These are phyloP conservation scores for Dipodascopsis tothii DNA, from an alignment of 805 yeast genomes.

Conservation along the genomic window DNA sequence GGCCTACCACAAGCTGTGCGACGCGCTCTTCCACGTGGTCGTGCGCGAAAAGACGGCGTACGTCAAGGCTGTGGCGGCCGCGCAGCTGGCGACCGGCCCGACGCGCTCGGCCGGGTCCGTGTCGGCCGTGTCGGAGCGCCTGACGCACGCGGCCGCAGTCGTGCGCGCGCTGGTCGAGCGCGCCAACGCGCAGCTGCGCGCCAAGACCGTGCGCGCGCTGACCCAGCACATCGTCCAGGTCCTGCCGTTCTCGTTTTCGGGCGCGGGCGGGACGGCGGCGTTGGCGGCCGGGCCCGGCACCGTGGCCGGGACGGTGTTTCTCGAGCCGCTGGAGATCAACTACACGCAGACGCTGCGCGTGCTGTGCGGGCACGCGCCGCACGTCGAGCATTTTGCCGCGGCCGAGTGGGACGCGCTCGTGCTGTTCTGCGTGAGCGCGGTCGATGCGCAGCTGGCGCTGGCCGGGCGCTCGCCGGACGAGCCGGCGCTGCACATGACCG, in stretches of 20 bases:
- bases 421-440: slow-evolving; percentile 1
- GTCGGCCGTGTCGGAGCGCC: slow-evolving; percentile 1
- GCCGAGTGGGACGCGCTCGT: slow-evolving; percentile 10
- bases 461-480: too few species aligned
- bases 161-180: slow-evolving; percentile 9
- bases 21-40: slow-evolving; percentile 12
- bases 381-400: slow-evolving; percentile 22
- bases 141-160: slow-evolving; percentile 6
- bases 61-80: background rate
- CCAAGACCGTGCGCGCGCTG: slow-evolving; percentile 12
- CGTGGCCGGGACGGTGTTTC: background rate
- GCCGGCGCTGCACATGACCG: too few species aligned
- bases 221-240: slow-evolving; percentile 11
- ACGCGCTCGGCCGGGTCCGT: background rate
- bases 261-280: slow-evolving; percentile 1
- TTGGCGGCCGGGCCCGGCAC: background rate
- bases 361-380: slow-evolving; percentile 19
- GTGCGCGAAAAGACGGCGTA: slow-evolving; percentile 9
- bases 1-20: slow-evolving; percentile 15
- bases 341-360: slow-evolving; percentile 16
- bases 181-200: slow-evolving; percentile 8
- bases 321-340: slow-evolving; percentile 16
- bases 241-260: background rate
- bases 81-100: background rate
- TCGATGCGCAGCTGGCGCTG: background rate